Conservation (phyloP, 2,329 filamentous ascomycete genomes). For the Aureobasidium sp. region DNA sequence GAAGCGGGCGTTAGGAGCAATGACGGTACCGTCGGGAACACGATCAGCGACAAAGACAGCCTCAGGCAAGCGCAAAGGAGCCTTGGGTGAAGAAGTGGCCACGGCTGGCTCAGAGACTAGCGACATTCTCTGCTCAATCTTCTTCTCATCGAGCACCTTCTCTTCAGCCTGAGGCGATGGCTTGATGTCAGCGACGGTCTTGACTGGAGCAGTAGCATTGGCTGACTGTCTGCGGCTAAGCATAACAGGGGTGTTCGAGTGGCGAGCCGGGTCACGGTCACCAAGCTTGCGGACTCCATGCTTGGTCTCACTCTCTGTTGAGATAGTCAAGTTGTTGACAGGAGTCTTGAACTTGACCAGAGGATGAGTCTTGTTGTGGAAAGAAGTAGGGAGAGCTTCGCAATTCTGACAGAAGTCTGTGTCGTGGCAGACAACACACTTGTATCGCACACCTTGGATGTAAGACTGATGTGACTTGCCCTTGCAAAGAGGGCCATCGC, state of each 20-base stretch:
- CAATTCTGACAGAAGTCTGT: conserved; percentile 92
- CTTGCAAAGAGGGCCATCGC: conserved; percentile 84
- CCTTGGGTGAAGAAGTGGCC: not conserved
- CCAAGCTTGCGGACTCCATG: conserved; percentile 67
- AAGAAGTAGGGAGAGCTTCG: conserved; percentile 77
- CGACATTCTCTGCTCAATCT: not conserved
- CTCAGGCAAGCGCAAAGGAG: conserved; percentile 40
- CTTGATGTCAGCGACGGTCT: conserved; percentile 67
- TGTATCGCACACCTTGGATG: conserved; percentile 85
- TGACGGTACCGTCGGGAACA: conserved; percentile 67
- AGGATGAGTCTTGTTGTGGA: conserved; percentile 92
- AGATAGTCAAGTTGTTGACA: conserved; percentile 79
- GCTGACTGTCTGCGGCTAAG: not conserved
- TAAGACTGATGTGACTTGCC: conserved; percentile 47
- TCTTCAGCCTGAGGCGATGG: conserved; percentile 33
- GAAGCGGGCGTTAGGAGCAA: conserved; percentile 67
- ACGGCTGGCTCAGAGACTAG: not conserved
- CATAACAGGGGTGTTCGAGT: conserved; percentile 17
- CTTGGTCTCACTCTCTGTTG: conserved; percentile 71
- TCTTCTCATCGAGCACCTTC: conserved; percentile 5
- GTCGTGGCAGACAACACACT: conserved; percentile 93
- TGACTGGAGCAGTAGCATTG: conserved; percentile 43
- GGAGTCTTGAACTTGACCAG: conserved; percentile 95
- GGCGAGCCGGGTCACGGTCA: conserved; percentile 43
- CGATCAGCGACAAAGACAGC: conserved; percentile 72